Base-by-base conservation (phyloP, 2,329 filamentous ascomycete genomes). In the Botryotinia convoluta region DNA sequence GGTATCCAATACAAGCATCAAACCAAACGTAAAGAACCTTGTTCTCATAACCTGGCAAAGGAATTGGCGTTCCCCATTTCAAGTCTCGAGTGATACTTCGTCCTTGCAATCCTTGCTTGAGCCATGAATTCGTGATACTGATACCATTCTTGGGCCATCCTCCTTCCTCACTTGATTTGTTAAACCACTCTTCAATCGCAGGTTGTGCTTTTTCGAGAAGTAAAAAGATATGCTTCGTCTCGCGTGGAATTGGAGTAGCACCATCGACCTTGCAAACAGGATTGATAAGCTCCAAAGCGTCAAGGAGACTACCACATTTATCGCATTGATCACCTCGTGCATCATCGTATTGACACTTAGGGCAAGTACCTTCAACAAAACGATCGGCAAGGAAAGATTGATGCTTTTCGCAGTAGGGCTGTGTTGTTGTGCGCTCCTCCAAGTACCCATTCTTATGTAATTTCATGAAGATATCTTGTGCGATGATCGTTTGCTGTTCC, bases 201-300 rank as follows among this genome's bases (percentile, higher is more conserved):
- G 91, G 87, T 81, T 97, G 92, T 61, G 97, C 87, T 80, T 92
- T 92, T 82, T 98, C 94, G 14, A 99, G 86, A 70, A 90, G 88
- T n/a, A 99, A 86, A 83, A 94, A 97, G 63, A 97, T 89, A 81
- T 98, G 96, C 83, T 94, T 98, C 42, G 95, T 98, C 77, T 92
- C 89, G 76, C 91, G 88, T 69, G 90, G 89, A 44, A 95, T 90
- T 3, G 95, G 95, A 8, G 91, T 92, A 12, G 93, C 89, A 64
- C 92, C 93, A 79, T 98, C 94, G 29, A 98, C 87, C 84, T 98
- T 98, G 86, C 96, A 98, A 75, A 91, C 90, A 8, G 94, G 94
- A 79, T 95, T 95, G 80, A 93, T 91, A 74, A 97, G 85, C 80
- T 89, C 87, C 71, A 89, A 84, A 5, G 87, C 86, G 76, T 89